phyloP scores from a whole-genome alignment of 371 early-diverging fungal genomes.

The Saksenaea oblongispora region DNA sequence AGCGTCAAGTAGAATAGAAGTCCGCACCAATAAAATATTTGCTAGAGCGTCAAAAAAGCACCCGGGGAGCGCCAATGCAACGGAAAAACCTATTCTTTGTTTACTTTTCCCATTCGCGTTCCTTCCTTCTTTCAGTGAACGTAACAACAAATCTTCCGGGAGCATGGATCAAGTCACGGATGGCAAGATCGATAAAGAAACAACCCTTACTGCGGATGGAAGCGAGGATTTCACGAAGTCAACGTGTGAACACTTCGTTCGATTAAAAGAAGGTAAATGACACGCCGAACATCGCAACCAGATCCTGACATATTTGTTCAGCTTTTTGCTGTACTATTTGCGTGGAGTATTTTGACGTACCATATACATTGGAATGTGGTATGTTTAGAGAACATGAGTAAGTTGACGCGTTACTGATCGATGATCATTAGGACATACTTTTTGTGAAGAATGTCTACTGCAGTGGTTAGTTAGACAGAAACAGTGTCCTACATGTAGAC shows the following conservation, averaged over 20 bases:
- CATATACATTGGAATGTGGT: constrained; percentile 15
- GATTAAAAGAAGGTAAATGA: constrained; percentile 11
- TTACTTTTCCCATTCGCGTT: too few relatives aligned
- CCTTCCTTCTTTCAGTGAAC: too few relatives aligned
- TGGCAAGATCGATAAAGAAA: too few relatives aligned
- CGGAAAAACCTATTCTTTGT: too few relatives aligned
- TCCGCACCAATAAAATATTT: too few relatives aligned
- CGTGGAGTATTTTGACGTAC: constrained; percentile 12
- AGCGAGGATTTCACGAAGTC: too few relatives aligned
- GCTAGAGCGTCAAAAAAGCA: too few relatives aligned
- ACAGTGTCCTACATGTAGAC: constrained; percentile 10
- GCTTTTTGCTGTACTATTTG: constrained; percentile 16
- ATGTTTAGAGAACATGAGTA: not conserved
- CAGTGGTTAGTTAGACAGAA: constrained; percentile 11
- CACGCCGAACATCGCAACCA: not conserved
- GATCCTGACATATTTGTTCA: not conserved
- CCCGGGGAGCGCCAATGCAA: too few relatives aligned
- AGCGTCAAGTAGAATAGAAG: too few relatives aligned
- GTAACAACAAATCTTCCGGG: too few relatives aligned
- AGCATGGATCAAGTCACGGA: too few relatives aligned
- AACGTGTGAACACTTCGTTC: not conserved
- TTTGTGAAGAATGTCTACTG: constrained; percentile 7
- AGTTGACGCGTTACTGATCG: not conserved
- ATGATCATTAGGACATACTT: constrained; percentile 9
- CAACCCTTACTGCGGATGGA: too few relatives aligned